phyloP scores from a whole-genome alignment of 805 yeast genomes.

The Barnettozyma californica region DNA sequence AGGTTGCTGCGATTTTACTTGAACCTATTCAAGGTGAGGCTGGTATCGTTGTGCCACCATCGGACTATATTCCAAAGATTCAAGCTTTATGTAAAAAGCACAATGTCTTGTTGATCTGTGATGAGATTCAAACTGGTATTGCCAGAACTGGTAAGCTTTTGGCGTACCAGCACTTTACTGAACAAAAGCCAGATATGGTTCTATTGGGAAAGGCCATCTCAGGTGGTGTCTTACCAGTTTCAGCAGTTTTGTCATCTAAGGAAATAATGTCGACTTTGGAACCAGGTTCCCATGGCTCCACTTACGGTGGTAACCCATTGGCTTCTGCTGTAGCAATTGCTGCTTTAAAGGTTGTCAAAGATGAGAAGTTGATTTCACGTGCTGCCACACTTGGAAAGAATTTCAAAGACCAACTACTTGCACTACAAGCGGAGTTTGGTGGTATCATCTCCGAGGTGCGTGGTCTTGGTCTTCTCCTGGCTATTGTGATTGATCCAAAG shows the following conservation, averaged over 20 bases:
- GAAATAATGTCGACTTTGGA: slow-evolving; percentile 86
- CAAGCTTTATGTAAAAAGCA: slow-evolving; percentile 70
- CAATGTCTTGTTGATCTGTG: slow-evolving; percentile 87
- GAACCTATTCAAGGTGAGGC: slow-evolving; percentile 99
- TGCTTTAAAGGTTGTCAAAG: slow-evolving; percentile 83
- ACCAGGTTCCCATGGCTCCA: slow-evolving; percentile 97
- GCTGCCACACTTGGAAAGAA: slow-evolving; percentile 65
- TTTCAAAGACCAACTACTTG: slow-evolving; percentile 53
- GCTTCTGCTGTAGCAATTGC: slow-evolving; percentile 92
- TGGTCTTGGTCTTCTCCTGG: slow-evolving; percentile 74
- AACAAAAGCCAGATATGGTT: slow-evolving; percentile 83
- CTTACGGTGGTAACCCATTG: slow-evolving; percentile 96
- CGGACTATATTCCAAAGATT: slow-evolving; percentile 69
- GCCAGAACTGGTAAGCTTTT: slow-evolving; percentile 95
- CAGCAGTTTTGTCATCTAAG: slow-evolving; percentile 84
- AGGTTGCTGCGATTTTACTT: slow-evolving; percentile 82
- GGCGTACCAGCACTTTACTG: slow-evolving; percentile 78
- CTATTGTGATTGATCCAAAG: slow-evolving; percentile 82
- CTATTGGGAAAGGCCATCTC: slow-evolving; percentile 91
- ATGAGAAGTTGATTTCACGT: slow-evolving; percentile 80
- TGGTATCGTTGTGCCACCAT: slow-evolving; percentile 92
- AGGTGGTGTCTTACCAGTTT: slow-evolving; percentile 91
- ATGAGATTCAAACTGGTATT: slow-evolving; percentile 96
- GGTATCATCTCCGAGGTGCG: slow-evolving; percentile 60
- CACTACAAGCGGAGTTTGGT: slow-evolving; percentile 45